These are phyloP conservation scores for Trichoderma atrobrunneum DNA, from an alignment of 2,329 filamentous ascomycete genomes.

Conservation along the genomic window DNA sequence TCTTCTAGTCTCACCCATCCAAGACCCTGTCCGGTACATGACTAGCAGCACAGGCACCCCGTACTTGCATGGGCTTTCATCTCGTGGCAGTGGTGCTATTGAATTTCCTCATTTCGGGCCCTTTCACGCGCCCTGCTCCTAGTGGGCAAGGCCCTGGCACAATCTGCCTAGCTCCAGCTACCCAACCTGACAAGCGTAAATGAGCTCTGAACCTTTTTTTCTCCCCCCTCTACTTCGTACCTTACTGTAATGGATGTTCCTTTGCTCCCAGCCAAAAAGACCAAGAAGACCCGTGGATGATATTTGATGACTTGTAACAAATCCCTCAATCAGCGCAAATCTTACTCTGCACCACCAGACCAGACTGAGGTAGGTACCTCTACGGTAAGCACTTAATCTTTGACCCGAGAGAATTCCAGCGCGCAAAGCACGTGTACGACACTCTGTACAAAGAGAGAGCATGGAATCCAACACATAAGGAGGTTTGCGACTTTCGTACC, in stretches of 20 bases:
- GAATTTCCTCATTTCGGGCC: constrained; percentile 12
- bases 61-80: constrained; percentile 18
- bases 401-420: background rate
- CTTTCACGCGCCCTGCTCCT: constrained; percentile 3
- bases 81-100: constrained; percentile 17
- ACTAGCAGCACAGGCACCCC: constrained; percentile 7
- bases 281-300: background rate
- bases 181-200: background rate
- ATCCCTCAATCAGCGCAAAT: background rate
- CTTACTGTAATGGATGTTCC: background rate
- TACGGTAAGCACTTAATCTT: constrained; percentile 8
- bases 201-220: background rate
- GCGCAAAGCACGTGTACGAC: background rate
- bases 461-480: background rate
- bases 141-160: background rate
- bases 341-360: background rate
- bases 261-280: background rate
- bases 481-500: background rate
- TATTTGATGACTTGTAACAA: background rate
- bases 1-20: background rate
- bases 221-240: background rate
- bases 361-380: background rate
- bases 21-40: constrained; percentile 2
- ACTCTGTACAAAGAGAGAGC: background rate
- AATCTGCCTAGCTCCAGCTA: background rate